Conservation (phyloP, 495 filamentous ascomycete genomes). For the Daldinia concentrica region DNA sequence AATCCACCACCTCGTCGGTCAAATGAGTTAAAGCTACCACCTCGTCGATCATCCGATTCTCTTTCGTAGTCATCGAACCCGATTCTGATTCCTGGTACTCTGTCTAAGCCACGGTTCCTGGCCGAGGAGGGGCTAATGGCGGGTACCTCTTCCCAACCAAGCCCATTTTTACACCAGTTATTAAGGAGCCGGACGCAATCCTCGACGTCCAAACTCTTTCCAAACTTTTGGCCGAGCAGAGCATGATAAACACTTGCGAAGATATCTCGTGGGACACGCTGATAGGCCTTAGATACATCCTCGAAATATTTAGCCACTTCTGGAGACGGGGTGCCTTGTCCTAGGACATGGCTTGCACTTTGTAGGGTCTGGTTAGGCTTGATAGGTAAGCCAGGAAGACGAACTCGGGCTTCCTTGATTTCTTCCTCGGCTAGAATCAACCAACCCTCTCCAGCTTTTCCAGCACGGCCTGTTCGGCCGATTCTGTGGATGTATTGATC, state of each 20-base stretch:
- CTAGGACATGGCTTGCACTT: slow-evolving; percentile 61
- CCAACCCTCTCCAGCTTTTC: slow-evolving; percentile 83
- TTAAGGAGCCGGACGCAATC: slow-evolving; percentile 66
- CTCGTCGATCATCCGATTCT: slow-evolving; percentile 8
- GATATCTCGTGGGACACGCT: slow-evolving; percentile 47
- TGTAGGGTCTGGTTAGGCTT: slow-evolving; percentile 58
- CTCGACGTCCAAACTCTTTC: slow-evolving; percentile 40
- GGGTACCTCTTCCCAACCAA: slow-evolving; percentile 69
- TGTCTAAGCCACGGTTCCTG: slow-evolving; percentile 56
- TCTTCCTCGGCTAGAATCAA: slow-evolving; percentile 73
- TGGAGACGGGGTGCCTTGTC: slow-evolving; percentile 47
- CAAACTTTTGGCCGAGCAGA: slow-evolving; percentile 61
- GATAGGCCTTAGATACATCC: slow-evolving; percentile 48
- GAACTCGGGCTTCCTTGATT: slow-evolving; percentile 53
- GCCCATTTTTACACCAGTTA: slow-evolving; percentile 66
- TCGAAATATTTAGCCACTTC: slow-evolving; percentile 51
- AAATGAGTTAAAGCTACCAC: too few species aligned
- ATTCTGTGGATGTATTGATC: slow-evolving; percentile 92
- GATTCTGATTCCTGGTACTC: slow-evolving; percentile 58
- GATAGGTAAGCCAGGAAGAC: slow-evolving; percentile 73
- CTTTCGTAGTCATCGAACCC: slow-evolving; percentile 38
- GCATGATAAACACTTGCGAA: slow-evolving; percentile 51
- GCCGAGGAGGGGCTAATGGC: slow-evolving; percentile 55
- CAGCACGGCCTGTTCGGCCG: slow-evolving; percentile 75
- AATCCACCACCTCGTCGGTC: not conserved